phyloP scores from a whole-genome alignment of 1,284 basidiomycete genomes.

The Pascua guehoae region DNA sequence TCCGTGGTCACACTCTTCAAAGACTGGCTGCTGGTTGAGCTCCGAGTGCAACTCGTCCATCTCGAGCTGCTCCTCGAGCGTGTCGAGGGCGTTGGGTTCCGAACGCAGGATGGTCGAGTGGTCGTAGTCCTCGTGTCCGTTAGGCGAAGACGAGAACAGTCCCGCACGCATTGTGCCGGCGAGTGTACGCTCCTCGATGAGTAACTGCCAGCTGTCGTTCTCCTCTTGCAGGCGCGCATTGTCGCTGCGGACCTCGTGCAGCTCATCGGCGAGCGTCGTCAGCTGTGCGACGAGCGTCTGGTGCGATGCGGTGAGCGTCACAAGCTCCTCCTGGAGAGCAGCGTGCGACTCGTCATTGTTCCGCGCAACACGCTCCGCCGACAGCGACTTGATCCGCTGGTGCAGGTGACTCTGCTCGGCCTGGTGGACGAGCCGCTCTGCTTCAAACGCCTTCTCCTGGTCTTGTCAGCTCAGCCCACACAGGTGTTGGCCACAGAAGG shows the following conservation, averaged over 20 bases:
- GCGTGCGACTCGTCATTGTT: conserved; percentile 16
- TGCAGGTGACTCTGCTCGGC: conserved; percentile 38
- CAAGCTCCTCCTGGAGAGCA: conserved; percentile 38
- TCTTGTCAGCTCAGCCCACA: conserved; percentile 5
- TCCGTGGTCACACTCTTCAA: conserved; percentile 30
- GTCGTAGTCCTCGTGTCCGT: not conserved
- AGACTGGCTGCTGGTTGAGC: conserved; percentile 27
- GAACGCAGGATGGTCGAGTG: not conserved
- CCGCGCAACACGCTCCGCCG: conserved; percentile 7
- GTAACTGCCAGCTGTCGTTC: conserved; percentile 90
- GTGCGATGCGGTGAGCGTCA: conserved; percentile 33
- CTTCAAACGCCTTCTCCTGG: conserved; percentile 44
- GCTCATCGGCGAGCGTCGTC: conserved; percentile 32
- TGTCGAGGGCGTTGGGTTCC: conserved; percentile 18
- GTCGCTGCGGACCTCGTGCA: conserved; percentile 35
- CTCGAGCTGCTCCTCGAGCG: conserved; percentile 39
- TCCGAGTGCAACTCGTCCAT: conserved; percentile 39
- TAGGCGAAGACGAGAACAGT: conserved; percentile 4
- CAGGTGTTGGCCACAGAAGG: not conserved
- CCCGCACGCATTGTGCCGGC: conserved; percentile 69
- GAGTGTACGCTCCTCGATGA: conserved; percentile 80
- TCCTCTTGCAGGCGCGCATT: conserved; percentile 60
- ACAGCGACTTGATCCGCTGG: conserved; percentile 29
- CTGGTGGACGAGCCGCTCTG: conserved; percentile 39
- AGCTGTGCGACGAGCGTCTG: conserved; percentile 37